Conservation (phyloP, 768 basidiomycete species). For the Tulasnella sp. region DNA sequence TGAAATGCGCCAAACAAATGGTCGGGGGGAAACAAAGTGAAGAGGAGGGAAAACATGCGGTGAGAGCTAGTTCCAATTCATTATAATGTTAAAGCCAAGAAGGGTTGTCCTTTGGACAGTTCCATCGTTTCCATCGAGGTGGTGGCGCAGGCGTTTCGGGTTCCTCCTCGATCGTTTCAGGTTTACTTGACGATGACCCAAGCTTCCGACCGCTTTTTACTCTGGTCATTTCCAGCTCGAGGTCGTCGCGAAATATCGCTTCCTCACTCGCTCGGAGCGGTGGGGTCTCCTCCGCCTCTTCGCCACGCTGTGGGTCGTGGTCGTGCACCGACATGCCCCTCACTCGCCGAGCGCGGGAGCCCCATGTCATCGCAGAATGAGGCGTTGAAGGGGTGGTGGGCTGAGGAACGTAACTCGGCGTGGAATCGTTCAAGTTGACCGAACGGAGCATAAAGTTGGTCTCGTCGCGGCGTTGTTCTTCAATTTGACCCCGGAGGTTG, state of each 20-base stretch:
- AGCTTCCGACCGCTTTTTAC: not conserved
- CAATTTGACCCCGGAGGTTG: conserved; percentile 18
- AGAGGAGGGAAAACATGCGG: not conserved
- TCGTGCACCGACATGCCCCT: not conserved
- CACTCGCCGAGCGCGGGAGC: not conserved
- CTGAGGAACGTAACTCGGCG: not conserved
- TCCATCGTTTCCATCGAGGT: not conserved
- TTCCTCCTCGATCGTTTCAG: not conserved
- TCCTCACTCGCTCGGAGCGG: not conserved
- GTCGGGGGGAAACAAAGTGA: not conserved
- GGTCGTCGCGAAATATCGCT: not conserved
- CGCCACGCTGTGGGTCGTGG: not conserved
- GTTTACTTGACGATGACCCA: not conserved
- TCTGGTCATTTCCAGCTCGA: not conserved
- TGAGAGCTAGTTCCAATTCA: not conserved
- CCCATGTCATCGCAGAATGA: not conserved
- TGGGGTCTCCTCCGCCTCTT: not conserved
- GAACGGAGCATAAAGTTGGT: not conserved
- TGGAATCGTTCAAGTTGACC: conserved; percentile 4
- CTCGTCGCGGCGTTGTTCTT: not conserved
- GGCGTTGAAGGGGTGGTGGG: not conserved
- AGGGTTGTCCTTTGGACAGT: not conserved
- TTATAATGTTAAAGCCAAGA: not conserved
- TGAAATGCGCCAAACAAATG: not conserved
- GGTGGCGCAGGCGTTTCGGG: not conserved